Evolutionary conservation across 169 alveolate genomes (phyloP).

Genomic region (Pseudocohnilembus persalinus): DNA sequence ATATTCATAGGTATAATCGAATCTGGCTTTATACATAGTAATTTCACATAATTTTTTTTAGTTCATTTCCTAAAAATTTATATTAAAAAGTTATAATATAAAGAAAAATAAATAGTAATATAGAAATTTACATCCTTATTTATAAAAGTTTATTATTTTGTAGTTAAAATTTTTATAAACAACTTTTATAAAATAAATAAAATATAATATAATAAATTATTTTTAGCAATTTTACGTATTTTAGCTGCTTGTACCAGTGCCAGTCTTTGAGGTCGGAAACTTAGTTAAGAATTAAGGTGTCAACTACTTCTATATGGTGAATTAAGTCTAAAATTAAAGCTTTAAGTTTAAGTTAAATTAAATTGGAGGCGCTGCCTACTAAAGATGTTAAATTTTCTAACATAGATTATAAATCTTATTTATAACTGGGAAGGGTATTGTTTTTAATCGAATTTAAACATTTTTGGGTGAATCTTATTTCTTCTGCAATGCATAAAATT

Average conservation of each 20-base stretch:
- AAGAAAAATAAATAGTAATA: no score
- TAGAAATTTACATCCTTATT: no score
- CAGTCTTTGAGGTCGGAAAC: conserved; percentile 75
- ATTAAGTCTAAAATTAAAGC: conserved; percentile 88
- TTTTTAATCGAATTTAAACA: conserved; percentile 72
- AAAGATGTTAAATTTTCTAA: conserved; percentile 79
- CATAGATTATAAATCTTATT: conserved; percentile 62
- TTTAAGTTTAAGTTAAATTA: conserved; percentile 85
- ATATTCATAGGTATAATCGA: conserved; percentile 91
- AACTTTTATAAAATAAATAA: no score
- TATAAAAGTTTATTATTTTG: no score
- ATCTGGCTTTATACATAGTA: conserved; percentile 89
- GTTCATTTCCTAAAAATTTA: not conserved
- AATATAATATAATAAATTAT: no score
- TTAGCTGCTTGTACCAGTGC: conserved; percentile 86
- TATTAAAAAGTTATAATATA: not conserved
- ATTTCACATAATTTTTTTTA: conserved; percentile 54
- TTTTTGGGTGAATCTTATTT: conserved; percentile 78
- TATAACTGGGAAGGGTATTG: conserved; percentile 65
- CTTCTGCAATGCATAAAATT: conserved; percentile 82
- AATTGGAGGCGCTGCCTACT: conserved; percentile 71
- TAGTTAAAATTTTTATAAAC: no score
- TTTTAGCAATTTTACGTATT: conserved; percentile 31
- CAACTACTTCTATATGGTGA: conserved; percentile 89
- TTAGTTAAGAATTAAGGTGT: conserved; percentile 57